Evolutionary conservation across 2,329 filamentous ascomycete genomes (phyloP).

Genomic region (Aspergillus versicolor): DNA sequence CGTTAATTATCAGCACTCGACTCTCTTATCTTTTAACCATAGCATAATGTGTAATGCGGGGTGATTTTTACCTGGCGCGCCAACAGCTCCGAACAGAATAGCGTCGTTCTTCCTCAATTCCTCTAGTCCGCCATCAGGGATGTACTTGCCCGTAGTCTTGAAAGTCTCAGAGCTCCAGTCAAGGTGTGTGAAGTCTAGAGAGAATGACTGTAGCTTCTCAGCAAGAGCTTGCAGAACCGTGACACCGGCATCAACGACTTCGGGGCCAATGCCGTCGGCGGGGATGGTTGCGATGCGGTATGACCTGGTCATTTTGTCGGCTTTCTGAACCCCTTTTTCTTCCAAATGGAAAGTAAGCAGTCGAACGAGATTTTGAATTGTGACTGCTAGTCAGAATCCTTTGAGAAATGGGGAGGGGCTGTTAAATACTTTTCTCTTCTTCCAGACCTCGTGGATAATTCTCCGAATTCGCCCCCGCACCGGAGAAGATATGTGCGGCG

Average conservation of each 20-base stretch:
- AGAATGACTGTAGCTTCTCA: constrained; percentile 54
- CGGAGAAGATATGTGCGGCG: constrained; percentile 9
- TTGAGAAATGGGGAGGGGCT: neutral
- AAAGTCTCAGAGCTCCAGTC: constrained; percentile 69
- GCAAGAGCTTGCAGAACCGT: constrained; percentile 54
- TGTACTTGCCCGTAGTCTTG: constrained; percentile 65
- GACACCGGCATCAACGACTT: constrained; percentile 65
- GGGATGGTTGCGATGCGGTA: constrained; percentile 64
- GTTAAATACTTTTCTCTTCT: constrained; percentile 3
- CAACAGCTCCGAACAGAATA: constrained; percentile 68
- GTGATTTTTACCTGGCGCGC: constrained; percentile 51
- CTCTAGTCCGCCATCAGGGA: constrained; percentile 60
- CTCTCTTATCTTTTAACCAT: neutral
- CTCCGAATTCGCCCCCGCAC: constrained; percentile 4
- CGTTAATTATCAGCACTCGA: neutral
- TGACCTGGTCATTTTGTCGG: constrained; percentile 18
- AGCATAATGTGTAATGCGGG: neutral
- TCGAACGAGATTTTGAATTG: neutral
- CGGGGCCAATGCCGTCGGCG: constrained; percentile 68
- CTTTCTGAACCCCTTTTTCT: neutral
- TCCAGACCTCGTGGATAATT: neutral
- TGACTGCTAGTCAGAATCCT: neutral
- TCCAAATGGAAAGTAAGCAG: neutral
- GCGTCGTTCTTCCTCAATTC: constrained; percentile 61
- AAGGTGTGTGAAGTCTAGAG: constrained; percentile 60